These are phyloP conservation scores for Cladosporium sp. DNA, from an alignment of 2,329 filamentous ascomycete genomes.

Conservation along the genomic window DNA sequence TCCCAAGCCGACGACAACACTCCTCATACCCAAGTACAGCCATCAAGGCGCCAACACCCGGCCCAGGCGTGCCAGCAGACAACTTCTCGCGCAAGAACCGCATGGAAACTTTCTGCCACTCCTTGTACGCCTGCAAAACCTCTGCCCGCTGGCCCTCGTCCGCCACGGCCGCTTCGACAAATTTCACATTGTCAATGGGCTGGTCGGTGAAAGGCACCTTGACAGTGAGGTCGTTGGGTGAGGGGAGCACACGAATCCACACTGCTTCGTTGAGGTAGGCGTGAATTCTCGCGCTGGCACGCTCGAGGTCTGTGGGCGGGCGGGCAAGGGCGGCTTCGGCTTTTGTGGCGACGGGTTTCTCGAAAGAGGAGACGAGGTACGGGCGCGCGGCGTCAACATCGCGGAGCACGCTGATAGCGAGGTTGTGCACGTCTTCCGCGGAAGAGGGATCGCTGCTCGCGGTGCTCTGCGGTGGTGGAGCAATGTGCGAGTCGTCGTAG, in stretches of 20 bases:
- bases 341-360: background rate
- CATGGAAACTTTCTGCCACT: slow-evolving; percentile 41
- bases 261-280: slow-evolving; percentile 6
- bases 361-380: background rate
- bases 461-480: slow-evolving; percentile 3
- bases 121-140: slow-evolving; percentile 19
- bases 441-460: slow-evolving; percentile 1
- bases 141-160: slow-evolving; percentile 12
- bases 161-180: slow-evolving; percentile 4
- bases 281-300: slow-evolving; percentile 10
- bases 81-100: slow-evolving; percentile 56
- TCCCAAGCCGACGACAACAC: slow-evolving; percentile 36
- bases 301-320: slow-evolving; percentile 8
- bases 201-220: slow-evolving; percentile 16
- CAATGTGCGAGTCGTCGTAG: slow-evolving; percentile 18
- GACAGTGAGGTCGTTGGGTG: background rate
- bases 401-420: slow-evolving; percentile 1
- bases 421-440: slow-evolving; percentile 5
- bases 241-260: slow-evolving; percentile 4
- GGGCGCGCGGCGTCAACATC: background rate
- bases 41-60: slow-evolving; percentile 52
- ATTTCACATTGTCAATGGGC: slow-evolving; percentile 7
- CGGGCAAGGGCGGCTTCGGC: background rate
- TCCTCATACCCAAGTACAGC: slow-evolving; percentile 52
- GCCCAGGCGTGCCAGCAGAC: slow-evolving; percentile 50